Conservation (phyloP, 495 filamentous ascomycete species). For the Eremomyces bilateralis region DNA sequence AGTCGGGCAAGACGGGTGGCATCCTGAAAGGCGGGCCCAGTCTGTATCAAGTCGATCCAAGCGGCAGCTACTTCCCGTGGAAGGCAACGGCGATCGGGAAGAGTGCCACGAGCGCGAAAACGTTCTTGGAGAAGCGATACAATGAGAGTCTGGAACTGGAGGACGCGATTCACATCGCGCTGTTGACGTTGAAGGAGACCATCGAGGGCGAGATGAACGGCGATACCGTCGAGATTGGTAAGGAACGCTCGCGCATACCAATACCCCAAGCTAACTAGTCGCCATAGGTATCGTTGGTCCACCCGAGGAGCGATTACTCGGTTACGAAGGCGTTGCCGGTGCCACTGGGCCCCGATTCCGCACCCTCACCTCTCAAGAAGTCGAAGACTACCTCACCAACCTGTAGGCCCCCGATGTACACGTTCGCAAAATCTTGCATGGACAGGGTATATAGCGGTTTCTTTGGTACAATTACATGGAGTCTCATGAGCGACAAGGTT, state of each 20-base stretch:
- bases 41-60: slow-evolving; percentile 95
- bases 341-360: slow-evolving; percentile 81
- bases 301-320: slow-evolving; percentile 77
- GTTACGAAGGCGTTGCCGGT: slow-evolving; percentile 79
- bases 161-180: slow-evolving; percentile 94
- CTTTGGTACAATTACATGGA: too few species aligned
- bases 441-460: too few species aligned
- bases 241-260: slow-evolving; percentile 12
- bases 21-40: slow-evolving; percentile 90
- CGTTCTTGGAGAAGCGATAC: slow-evolving; percentile 96
- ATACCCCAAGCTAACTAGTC: slow-evolving; percentile 16
- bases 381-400: slow-evolving; percentile 97
- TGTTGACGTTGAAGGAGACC: slow-evolving; percentile 94
- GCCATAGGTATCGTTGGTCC: slow-evolving; percentile 72
- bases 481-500: too few species aligned
- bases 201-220: slow-evolving; percentile 99
- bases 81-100: slow-evolving; percentile 98
- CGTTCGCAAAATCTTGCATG: too few species aligned
- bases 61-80: slow-evolving; percentile 95
- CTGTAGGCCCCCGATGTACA: too few species aligned
- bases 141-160: slow-evolving; percentile 93
- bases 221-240: slow-evolving; percentile 96
- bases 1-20: slow-evolving; percentile 66
- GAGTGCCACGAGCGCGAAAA: slow-evolving; percentile 94
- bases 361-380: slow-evolving; percentile 91